Evolutionary conservation across 2,329 filamentous ascomycete genomes (phyloP), one percentile per base, ranked within the genome.

Genomic region (Thielaviopsis musarum): DNA sequence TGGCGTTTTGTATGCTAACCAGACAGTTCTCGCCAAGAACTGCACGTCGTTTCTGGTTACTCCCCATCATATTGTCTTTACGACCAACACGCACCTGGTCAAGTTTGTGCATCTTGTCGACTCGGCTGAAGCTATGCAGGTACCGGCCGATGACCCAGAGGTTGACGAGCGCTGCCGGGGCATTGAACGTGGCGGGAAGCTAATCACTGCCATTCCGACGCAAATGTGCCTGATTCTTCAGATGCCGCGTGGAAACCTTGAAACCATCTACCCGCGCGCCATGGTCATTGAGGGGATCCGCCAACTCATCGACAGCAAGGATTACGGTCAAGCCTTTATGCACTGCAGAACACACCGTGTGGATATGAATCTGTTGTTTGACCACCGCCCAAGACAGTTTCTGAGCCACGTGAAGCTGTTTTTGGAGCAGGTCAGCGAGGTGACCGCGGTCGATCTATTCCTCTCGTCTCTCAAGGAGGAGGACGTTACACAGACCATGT

Each of bases 311-410:
- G 85, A 90, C 58, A 75, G 80, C 34, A 87, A 87, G 69, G 82
- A 93, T 66, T 98, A 96, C 67, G 81, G 79, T 55, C 82, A 81
- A 57, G 93, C 93, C 0, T 98, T 96, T 68, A 75, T 87, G 22
- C 85, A 89, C 63, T 97, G 93, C 69, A 83, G 93, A 56, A 91
- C 84, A 22, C 94, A 98, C 69, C 82, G 94, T 65, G 93, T 98
- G 0, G 93, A 98, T 67, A 91, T 97, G 86, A 98, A 98, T 67
- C 91, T 98, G 62, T 75, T 98, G 2, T 91, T 95, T 67, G 93
- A 98, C 67, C 88, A 97, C 71, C 83, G 83, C n/a, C 89, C 91
- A 0, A 77, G 83, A 45, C 87, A 94, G 65, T 96, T 98, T 68
- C 77, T 96, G 69, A 74, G 78, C 3, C 87, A 84, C 64, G 80